A percentile compares a stretch with the other conserved stretches of the same genome.
Evolutionary conservation across 345 rosid species (phyloP).

Genomic region (Populus euphratica): DNA sequence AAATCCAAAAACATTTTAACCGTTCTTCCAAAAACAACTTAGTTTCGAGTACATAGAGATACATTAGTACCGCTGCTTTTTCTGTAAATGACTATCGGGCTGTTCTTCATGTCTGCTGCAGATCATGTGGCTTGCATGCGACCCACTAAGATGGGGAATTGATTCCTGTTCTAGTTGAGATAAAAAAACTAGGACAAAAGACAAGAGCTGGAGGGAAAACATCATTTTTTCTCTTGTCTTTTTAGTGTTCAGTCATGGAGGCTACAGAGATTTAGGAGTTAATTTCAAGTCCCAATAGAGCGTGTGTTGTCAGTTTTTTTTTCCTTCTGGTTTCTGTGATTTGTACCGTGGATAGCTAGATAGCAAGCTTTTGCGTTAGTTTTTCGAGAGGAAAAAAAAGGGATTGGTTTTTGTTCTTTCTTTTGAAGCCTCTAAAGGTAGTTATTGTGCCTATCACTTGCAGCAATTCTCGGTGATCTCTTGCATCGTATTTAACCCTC

Average conservation of each 20-base stretch:
- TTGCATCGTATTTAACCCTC: neutral
- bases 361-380: neutral
- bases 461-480: neutral
- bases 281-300: constrained; percentile 19
- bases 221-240: neutral
- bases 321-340: neutral
- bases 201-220: neutral
- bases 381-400: neutral
- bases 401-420: neutral
- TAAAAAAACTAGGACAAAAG: neutral
- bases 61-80: neutral
- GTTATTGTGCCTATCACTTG: constrained; percentile 1
- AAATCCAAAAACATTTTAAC: neutral
- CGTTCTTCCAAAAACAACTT: constrained; percentile 10
- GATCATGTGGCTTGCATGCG: constrained; percentile 20
- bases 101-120: constrained; percentile 11
- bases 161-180: constrained; percentile 22
- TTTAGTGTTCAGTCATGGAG: constrained; percentile 30
- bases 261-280: constrained; percentile 40
- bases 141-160: constrained; percentile 3
- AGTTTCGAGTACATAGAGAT: neutral
- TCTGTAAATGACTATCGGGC: constrained; percentile 10
- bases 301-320: neutral
- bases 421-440: neutral
- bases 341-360: neutral